Base-by-base conservation (phyloP, 2,329 filamentous ascomycete species). In the Xylaria sp. region DNA sequence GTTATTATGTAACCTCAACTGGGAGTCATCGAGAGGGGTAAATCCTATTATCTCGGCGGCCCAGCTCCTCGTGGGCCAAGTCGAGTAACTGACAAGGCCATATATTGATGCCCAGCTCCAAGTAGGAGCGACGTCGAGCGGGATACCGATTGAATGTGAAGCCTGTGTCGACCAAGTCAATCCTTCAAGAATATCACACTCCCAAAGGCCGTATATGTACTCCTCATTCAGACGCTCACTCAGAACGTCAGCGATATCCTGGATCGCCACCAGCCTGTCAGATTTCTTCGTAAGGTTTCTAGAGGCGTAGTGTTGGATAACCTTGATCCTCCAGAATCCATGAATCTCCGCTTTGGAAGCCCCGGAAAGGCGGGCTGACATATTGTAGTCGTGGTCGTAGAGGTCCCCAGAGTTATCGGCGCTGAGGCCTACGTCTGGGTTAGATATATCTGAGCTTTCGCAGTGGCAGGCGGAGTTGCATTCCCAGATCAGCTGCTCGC, bases 91-190 rank as follows among this genome's bases (percentile, higher is more conserved):
- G 17, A 54, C 50, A 12, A 1, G 50, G 4, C 50, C 50, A 34
- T 54, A 54, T n/a, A 54, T 17, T 9, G 50, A 54, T 54, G 50
- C 50, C 50, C 50, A 54, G 50, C 50, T 54, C 50, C 50, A 54
- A 14, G 50, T 54, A 2, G 50, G 50, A 32, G 50, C 50, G 9
- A 54, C 50, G 17, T 54, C 27, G 12, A 54, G 50, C 27, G 50
- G 50, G 7, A 54, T 19, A 34, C 50, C 50, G 17, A 54, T 27
- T 6, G 27, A 54, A 32, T n/a, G 5, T n/a, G 50, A 17, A 9
- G 27, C 27, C 3, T 32, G 50, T 27, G 50, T 54, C 50, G 50
- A 54, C 50, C 50, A 54, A 32, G 50, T 54, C 50, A 54, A 12
- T 12, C 50, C 50, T 12, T 54, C 50, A 11, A 54, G 24, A n/a